Conservation (phyloP, 495 filamentous ascomycete genomes). For the Tuber umbilicatum region DNA sequence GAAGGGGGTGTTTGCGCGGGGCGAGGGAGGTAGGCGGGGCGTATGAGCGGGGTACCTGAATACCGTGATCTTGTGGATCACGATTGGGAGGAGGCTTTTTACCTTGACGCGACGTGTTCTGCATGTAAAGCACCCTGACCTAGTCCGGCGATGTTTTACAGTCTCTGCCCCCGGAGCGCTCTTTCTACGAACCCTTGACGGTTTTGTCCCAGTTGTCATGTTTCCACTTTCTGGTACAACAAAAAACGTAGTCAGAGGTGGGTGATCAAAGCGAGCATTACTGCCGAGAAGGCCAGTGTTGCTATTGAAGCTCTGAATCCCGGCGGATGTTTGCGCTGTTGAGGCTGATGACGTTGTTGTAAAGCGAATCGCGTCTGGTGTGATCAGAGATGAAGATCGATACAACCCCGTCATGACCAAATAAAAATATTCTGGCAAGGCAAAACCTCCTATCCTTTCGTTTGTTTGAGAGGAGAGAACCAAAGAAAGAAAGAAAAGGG, state of each 20-base stretch:
- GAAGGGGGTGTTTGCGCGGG: slow-evolving; percentile 6
- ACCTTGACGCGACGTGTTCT: slow-evolving; percentile 85
- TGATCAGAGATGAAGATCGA: slow-evolving; percentile 35
- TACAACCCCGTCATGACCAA: slow-evolving; percentile 36
- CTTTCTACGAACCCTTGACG: slow-evolving; percentile 53
- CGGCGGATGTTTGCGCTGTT: slow-evolving; percentile 29
- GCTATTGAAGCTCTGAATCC: slow-evolving; percentile 27
- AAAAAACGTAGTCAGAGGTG: slow-evolving; percentile 35
- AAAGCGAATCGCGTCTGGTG: slow-evolving; percentile 31
- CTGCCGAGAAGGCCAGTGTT: neutral
- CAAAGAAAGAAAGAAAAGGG: neutral
- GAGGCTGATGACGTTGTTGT: slow-evolving; percentile 36
- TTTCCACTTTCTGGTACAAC: slow-evolving; percentile 34
- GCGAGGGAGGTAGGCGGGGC: slow-evolving; percentile 6
- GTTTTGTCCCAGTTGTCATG: slow-evolving; percentile 46
- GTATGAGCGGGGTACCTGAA: slow-evolving; percentile 15
- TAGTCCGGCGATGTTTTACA: slow-evolving; percentile 87
- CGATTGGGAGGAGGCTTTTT: slow-evolving; percentile 29
- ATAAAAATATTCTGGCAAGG: neutral
- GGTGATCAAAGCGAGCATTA: slow-evolving; percentile 31
- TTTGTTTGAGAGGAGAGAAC: neutral
- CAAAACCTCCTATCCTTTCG: neutral
- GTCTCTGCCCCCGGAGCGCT: slow-evolving; percentile 60
- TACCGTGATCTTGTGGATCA: slow-evolving; percentile 14
- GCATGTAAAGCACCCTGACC: slow-evolving; percentile 93